These are phyloP conservation scores for Colletotrichum viniferum DNA, from an alignment of 2,329 filamentous ascomycete genomes.

Conservation along the genomic window DNA sequence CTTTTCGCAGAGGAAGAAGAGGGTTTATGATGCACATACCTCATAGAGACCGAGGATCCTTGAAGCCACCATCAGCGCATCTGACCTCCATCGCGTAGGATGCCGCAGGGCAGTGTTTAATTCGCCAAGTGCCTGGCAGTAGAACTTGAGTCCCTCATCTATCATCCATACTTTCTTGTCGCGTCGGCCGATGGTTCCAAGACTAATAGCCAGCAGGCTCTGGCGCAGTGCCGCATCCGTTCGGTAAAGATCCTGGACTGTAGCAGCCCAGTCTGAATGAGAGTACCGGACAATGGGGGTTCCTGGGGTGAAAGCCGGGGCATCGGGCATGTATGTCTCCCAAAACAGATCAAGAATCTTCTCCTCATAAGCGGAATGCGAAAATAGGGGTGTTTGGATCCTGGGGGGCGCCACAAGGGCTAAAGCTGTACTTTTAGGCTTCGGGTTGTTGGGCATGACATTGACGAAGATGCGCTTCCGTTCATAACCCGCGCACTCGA, in stretches of 20 bases:
- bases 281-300: background rate
- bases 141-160: conserved; percentile 24
- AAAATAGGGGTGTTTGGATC: background rate
- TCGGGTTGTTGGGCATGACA: background rate
- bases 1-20: background rate
- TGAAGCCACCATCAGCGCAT: conserved; percentile 13
- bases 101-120: background rate
- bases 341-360: conserved; percentile 21
- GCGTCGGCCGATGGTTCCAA: conserved; percentile 23
- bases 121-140: conserved; percentile 22
- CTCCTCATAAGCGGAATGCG: conserved; percentile 20
- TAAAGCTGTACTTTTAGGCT: background rate
- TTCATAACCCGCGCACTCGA: conserved; percentile 22
- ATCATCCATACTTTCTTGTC: conserved; percentile 23
- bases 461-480: conserved; percentile 24
- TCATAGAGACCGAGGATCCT: conserved; percentile 25
- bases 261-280: conserved; percentile 24
- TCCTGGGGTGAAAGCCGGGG: background rate
- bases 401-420: background rate
- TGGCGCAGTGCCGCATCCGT: conserved; percentile 19
- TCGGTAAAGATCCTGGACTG: conserved; percentile 23
- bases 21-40: conserved; percentile 1
- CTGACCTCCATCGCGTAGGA: conserved; percentile 9
- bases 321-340: conserved; percentile 20
- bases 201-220: conserved; percentile 25